phyloP scores from a whole-genome alignment of 331 rosid genomes.

The Acacia concinna region DNA sequence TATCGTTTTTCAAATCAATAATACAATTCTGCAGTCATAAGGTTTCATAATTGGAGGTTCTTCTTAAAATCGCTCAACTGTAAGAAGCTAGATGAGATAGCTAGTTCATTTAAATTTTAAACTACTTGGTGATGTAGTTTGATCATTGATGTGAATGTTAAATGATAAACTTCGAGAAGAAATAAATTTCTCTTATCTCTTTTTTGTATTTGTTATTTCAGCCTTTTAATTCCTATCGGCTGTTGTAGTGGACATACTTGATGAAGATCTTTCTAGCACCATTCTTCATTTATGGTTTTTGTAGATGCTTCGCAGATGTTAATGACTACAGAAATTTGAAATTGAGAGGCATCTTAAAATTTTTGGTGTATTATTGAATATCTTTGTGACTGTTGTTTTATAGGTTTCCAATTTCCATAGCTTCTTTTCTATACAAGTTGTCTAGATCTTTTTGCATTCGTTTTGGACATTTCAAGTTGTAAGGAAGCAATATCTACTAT shows the following conservation, averaged over 20 bases:
- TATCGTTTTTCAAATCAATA: conserved; percentile 26
- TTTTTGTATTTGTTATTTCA: conserved; percentile 31
- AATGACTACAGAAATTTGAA: conserved; percentile 31
- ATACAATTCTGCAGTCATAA: conserved; percentile 47
- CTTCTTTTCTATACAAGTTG: not conserved
- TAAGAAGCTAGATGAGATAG: conserved; percentile 61
- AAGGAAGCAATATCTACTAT: conserved; percentile 24
- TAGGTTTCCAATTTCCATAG: conserved; percentile 3
- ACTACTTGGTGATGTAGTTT: conserved; percentile 40
- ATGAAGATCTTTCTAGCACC: conserved; percentile 26
- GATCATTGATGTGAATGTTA: conserved; percentile 38
- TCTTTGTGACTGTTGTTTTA: conserved; percentile 16
- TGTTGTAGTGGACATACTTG: conserved; percentile 22
- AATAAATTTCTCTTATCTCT: conserved; percentile 36
- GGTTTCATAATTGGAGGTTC: conserved; percentile 39
- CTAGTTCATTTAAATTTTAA: conserved; percentile 45
- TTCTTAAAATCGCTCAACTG: conserved; percentile 51
- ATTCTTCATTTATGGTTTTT: conserved; percentile 25
- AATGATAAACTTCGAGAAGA: conserved; percentile 43
- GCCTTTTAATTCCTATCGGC: conserved; percentile 16
- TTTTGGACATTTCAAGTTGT: conserved; percentile 4
- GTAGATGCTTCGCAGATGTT: conserved; percentile 22
- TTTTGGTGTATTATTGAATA: conserved; percentile 13
- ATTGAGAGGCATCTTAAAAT: conserved; percentile 13
- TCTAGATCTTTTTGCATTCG: conserved; percentile 29